phyloP scores from a whole-genome alignment of 345 rosid species.

The Moringa oleifera region DNA sequence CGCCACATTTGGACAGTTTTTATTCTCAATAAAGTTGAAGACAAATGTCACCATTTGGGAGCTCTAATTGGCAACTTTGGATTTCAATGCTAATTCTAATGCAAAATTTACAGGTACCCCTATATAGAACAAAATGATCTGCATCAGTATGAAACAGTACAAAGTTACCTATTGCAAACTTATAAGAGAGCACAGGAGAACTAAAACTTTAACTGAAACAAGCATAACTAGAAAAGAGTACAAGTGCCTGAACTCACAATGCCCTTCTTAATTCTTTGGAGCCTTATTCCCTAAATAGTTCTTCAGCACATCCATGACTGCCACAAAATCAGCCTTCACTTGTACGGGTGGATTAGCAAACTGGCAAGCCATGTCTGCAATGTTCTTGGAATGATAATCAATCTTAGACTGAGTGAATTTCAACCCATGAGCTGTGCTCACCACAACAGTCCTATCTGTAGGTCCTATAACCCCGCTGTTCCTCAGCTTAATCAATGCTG shows the following conservation, averaged over 20 bases:
- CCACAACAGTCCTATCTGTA: constrained; percentile 72
- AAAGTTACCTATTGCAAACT: no score
- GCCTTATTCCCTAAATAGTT: constrained; percentile 42
- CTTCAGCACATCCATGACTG: constrained; percentile 83
- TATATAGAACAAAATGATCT: no score
- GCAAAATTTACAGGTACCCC: no score
- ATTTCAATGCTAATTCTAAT: no score
- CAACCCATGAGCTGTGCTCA: constrained; percentile 92
- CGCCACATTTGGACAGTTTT: no score
- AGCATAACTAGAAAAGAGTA: background rate
- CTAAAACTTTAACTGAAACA: no score
- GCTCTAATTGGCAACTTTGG: no score
- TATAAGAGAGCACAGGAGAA: no score
- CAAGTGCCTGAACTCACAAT: constrained; percentile 11
- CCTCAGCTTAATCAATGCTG: constrained; percentile 77
- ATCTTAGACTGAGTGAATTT: constrained; percentile 81
- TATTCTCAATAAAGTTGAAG: no score
- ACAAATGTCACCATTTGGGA: no score
- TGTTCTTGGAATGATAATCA: constrained; percentile 71
- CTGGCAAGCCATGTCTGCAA: constrained; percentile 73
- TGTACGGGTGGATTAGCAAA: constrained; percentile 72
- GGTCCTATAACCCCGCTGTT: constrained; percentile 64
- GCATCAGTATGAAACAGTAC: no score
- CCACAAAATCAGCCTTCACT: constrained; percentile 78
- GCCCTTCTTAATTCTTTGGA: constrained; percentile 17